Base-by-base conservation (phyloP, 768 basidiomycete genomes). In the Hericium erinaceus region DNA sequence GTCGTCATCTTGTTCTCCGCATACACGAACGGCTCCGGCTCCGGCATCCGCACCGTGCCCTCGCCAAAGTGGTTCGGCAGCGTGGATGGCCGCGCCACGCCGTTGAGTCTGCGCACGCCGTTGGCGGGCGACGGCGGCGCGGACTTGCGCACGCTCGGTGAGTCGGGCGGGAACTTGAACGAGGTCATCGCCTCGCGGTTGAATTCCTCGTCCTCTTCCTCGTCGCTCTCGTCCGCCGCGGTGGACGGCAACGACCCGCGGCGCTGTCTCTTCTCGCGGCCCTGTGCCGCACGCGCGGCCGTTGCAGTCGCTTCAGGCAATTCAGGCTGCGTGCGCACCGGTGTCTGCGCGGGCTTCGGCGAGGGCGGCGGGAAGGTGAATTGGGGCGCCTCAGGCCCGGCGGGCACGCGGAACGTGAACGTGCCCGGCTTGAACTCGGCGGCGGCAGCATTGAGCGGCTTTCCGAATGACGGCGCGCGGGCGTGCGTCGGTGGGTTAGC, bases 181-280 rank as follows among this genome's bases (percentile, higher is more conserved):
- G 87, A 85, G 6, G 77, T 64, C 81, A 92, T 84, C 24, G 64
- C 66, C 28, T 61, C 57, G 49, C 49, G 28, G 16, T 33, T 46
- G n/a, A 16, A n/a, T 28, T 78, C 82, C 4, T 60, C 61, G 59
- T 84, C 28, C 28, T 33, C 28, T 5, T 33, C 85, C 52, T 74
- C 66, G n/a, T 75, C 76, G 20, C 75, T 70, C 18, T 68, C 68
- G 3, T 61, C 58, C 3, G 68, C 64, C 2, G 57, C 62, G 52
- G 66, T 70, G 28, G 28, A 33, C 28, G 28, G 28, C 28, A 33
- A 33, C 4, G 85, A 81, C 26, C 73, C 78, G 48, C 82, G 76
- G 13, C 87, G 79, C 59, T 81, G 85, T 59, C 89, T 77, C 70
- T 93, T 92, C 71, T 93, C 89, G 56, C 90, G 77, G 16, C 91